phyloP scores from a whole-genome alignment of 805 yeast genomes.

The Clavispora santaluciae region DNA sequence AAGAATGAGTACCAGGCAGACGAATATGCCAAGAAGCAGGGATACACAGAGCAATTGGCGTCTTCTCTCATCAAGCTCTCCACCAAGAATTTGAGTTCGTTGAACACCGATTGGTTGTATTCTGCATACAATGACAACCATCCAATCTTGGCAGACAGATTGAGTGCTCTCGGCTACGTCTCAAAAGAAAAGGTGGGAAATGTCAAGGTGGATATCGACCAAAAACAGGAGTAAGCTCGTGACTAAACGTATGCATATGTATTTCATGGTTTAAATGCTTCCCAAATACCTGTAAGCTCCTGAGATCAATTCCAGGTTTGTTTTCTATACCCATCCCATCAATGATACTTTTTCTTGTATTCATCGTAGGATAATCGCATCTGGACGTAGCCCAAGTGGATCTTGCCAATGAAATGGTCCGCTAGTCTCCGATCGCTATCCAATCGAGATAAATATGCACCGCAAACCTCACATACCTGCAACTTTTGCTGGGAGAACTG shows the following conservation, averaged over 20 bases:
- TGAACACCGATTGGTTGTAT: conserved; percentile 86
- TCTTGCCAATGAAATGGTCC: conserved; percentile 84
- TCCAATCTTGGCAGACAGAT: conserved; percentile 88
- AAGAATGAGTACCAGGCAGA: conserved; percentile 93
- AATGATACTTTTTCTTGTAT: conserved; percentile 18
- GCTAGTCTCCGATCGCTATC: conserved; percentile 87
- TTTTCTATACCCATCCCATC: background rate
- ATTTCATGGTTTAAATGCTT: too few relatives aligned
- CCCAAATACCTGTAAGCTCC: too few relatives aligned
- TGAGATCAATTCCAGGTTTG: background rate
- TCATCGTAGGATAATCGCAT: conserved; percentile 57
- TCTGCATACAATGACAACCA: conserved; percentile 88
- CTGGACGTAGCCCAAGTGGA: conserved; percentile 76
- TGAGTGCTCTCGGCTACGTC: conserved; percentile 60
- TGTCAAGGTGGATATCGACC: conserved; percentile 13
- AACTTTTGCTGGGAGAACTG: conserved; percentile 85
- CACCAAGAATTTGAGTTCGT: conserved; percentile 76
- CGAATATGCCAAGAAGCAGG: conserved; percentile 70
- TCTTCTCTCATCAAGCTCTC: conserved; percentile 70
- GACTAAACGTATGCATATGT: background rate
- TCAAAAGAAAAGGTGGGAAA: conserved; percentile 35
- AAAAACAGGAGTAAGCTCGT: conserved; percentile 2
- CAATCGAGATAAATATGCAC: conserved; percentile 77
- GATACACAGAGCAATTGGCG: conserved; percentile 64
- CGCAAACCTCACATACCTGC: conserved; percentile 87